Evolutionary conservation across 2,329 filamentous ascomycete species (phyloP), one percentile per base, ranked within the genome.

Genomic region (Drechslera avenae): DNA sequence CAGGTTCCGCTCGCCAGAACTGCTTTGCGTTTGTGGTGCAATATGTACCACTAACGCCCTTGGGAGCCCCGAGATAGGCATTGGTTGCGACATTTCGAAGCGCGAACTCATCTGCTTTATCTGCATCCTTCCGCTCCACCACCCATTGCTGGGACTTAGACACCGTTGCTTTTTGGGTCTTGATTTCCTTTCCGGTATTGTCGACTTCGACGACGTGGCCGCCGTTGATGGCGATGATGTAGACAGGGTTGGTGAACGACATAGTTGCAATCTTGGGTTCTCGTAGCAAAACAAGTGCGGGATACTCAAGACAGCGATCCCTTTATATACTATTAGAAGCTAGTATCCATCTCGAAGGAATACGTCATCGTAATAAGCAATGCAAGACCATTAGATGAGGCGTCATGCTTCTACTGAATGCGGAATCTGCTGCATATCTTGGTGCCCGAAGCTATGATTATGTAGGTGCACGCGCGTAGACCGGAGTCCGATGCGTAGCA

Each of bases 1-100:
- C 39, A 31, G 21, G 39, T 14, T 40, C 39, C 23, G 39, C 39
- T 40, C 39, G 39, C 39, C 39, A 40, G 26, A 40, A 40, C 39
- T 40, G 39, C 39, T 40, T 40, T 40, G 14, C 23, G 39, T 31
- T 31, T 31, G 39, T 40, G 26, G 39, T 21, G 19, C 19, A 21
- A 21, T 35, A 35, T 35, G 33, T 35, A 35, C 33, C 33, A 13
- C 33, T 35, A 12, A 35, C 33, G 16, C 33, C 33, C 33, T 35
- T 35, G 14, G 33, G 16, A 17, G 33, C 33, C 33, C 33, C 33
- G 14, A 35, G 33, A 35, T 35, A 35, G 33, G 7, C 33, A 35
- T 35, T 16, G 33, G 33, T 35, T 18, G 33, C 33, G 33, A 35
- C 33, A 18, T 35, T 35, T 35, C 33, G 33, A 18, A 35, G 33